Evolutionary conservation across 2,329 filamentous ascomycete species (phyloP).

Genomic region (Trichoderma koningii): DNA sequence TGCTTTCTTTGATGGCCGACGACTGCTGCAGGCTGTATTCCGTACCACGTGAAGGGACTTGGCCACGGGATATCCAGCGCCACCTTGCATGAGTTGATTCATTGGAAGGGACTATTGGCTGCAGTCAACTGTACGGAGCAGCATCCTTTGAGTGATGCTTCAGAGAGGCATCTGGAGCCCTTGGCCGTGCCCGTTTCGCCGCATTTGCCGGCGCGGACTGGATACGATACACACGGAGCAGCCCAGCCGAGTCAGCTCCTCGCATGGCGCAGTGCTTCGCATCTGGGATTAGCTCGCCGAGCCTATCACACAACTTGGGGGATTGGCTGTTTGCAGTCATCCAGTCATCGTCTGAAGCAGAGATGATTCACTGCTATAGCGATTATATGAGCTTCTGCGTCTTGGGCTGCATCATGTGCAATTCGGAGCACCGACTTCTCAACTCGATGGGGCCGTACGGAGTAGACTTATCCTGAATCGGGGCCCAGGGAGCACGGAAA

Average conservation of each 20-base stretch:
- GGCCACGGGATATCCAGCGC: background rate
- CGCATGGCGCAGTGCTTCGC: conserved; percentile 7
- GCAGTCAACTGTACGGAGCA: background rate
- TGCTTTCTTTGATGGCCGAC: background rate
- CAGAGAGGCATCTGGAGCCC: background rate
- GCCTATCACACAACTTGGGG: background rate
- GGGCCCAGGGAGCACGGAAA: background rate
- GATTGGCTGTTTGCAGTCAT: background rate
- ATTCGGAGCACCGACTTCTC: background rate
- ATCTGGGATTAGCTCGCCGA: conserved; percentile 2
- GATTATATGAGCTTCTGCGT: background rate
- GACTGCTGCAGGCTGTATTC: background rate
- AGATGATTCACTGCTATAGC: background rate
- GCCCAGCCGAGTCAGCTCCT: conserved; percentile 19
- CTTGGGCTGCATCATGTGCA: conserved; percentile 13
- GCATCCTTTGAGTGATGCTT: background rate
- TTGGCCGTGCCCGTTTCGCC: background rate
- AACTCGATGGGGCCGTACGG: background rate
- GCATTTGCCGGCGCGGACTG: conserved; percentile 2
- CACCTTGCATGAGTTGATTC: conserved; percentile 8
- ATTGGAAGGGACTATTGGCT: background rate
- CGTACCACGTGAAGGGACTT: background rate
- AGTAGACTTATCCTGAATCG: background rate
- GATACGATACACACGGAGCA: conserved; percentile 5
- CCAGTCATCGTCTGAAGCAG: background rate